These are phyloP conservation scores for Spatholobus suberectus DNA, from an alignment of 306 rosid species.

Conservation along the genomic window DNA sequence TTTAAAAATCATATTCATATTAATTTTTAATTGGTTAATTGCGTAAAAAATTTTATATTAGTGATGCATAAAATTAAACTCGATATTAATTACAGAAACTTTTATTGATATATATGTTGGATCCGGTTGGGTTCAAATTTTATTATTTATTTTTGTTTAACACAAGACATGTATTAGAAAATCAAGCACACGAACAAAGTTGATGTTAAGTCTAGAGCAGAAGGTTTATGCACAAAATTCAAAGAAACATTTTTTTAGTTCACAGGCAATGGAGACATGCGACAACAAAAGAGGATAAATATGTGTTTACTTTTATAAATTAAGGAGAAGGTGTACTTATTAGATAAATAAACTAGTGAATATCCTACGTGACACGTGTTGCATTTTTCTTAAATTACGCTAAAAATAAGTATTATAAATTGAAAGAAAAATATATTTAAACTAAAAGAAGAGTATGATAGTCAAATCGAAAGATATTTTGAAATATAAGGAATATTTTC, in stretches of 20 bases:
- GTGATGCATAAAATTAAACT: no score
- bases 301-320: not conserved
- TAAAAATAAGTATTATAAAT: not conserved
- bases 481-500: not conserved
- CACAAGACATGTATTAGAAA: not conserved
- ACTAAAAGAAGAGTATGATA: not conserved
- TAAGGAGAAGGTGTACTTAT: not conserved
- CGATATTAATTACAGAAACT: not conserved
- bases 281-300: not conserved
- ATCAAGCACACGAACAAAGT: not conserved
- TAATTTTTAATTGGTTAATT: no score
- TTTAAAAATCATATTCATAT: no score
- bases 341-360: not conserved
- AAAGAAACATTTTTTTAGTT: not conserved
- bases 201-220: not conserved
- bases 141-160: not conserved
- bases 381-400: not conserved
- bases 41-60: no score
- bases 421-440: not conserved
- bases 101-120: no score
- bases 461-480: not conserved
- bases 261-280: not conserved
- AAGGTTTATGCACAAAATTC: not conserved
- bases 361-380: not conserved
- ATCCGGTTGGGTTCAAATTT: not conserved